phyloP scores from a whole-genome alignment of 352 stramenopile genomes.

The Globisporangium barbulae region DNA sequence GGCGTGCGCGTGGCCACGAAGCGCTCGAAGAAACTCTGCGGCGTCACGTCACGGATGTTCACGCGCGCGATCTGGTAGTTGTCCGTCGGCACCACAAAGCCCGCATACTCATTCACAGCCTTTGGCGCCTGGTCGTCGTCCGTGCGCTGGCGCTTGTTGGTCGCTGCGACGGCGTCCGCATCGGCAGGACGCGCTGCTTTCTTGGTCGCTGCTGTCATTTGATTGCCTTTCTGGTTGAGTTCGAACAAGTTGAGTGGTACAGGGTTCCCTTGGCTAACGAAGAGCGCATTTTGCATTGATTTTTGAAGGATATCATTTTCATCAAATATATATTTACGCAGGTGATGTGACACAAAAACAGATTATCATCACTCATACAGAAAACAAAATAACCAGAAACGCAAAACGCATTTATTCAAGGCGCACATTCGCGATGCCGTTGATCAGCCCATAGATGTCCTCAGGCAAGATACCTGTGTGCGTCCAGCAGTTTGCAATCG shows the following conservation, averaged over 20 bases:
- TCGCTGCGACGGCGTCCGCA: not conserved
- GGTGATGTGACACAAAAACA: too few species aligned
- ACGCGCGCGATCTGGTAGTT: slow-evolving; percentile 55
- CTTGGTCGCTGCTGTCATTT: slow-evolving; percentile 2
- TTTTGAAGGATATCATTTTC: too few species aligned
- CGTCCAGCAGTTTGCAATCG: too few species aligned
- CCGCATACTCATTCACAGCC: slow-evolving; percentile 54
- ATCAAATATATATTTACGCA: too few species aligned
- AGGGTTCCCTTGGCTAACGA: too few species aligned
- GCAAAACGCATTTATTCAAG: too few species aligned
- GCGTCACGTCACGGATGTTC: slow-evolving; percentile 43
- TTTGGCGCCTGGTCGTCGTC: slow-evolving; percentile 18
- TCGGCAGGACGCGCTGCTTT: slow-evolving; percentile 11
- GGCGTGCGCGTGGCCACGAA: slow-evolving; percentile 80
- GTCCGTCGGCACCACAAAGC: slow-evolving; percentile 42
- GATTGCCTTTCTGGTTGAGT: not conserved
- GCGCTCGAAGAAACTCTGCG: slow-evolving; percentile 71
- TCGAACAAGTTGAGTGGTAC: not conserved
- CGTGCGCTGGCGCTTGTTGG: slow-evolving; percentile 40
- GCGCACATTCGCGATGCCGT: too few species aligned
- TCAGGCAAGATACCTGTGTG: too few species aligned
- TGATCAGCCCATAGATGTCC: too few species aligned
- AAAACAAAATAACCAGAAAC: too few species aligned
- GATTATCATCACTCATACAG: too few species aligned
- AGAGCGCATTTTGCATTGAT: too few species aligned